Evolutionary conservation across 2,329 filamentous ascomycete genomes (phyloP).

Genomic region (Cercospora sp.): DNA sequence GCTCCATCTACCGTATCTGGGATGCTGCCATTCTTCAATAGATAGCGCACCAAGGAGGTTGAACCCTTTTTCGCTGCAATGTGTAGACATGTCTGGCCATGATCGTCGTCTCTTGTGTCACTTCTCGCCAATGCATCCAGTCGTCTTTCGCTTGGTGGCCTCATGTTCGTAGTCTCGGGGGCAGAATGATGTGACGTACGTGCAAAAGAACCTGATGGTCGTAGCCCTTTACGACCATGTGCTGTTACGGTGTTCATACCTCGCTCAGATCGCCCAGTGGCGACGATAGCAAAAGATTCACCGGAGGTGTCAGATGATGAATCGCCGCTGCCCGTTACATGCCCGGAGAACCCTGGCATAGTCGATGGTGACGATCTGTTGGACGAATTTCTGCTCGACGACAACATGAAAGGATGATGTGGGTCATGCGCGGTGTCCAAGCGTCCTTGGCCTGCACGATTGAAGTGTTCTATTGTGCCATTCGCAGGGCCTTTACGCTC

Average conservation of each 20-base stretch:
- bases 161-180: too few species aligned
- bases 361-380: too few species aligned
- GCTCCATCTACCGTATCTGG: not conserved
- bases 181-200: not conserved
- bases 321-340: too few species aligned
- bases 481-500: too few species aligned
- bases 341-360: too few species aligned
- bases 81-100: constrained; percentile 1
- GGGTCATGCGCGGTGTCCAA: too few species aligned
- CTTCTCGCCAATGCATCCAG: not conserved
- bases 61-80: not conserved
- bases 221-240: not conserved
- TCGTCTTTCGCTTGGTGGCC: not conserved
- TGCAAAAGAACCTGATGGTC: not conserved
- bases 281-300: too few species aligned
- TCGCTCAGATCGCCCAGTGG: not conserved
- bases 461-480: too few species aligned
- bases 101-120: not conserved
- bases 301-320: too few species aligned
- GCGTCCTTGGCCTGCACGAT: too few species aligned
- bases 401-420: too few species aligned
- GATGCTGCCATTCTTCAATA: not conserved
- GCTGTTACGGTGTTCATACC: not conserved
- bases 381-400: too few species aligned
- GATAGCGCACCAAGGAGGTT: not conserved